Evolutionary conservation across 805 yeast genomes (phyloP), one percentile per base, ranked within the genome.

Genomic region (Grigorovia transvaalensis): DNA sequence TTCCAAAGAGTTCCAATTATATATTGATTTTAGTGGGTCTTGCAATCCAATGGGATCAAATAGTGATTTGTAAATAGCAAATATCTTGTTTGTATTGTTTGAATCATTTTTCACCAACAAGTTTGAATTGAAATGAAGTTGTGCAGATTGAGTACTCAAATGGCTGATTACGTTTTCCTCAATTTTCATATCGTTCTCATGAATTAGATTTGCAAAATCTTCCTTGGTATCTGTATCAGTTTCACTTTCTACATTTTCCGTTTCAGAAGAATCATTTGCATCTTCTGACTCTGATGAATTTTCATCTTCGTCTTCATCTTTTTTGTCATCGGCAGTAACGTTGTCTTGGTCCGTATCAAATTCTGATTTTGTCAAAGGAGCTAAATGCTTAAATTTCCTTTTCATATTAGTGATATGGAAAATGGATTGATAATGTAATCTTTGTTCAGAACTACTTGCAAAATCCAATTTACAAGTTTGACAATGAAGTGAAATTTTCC

Each of bases 141-240:
- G 79, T 0, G 96, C 89, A 0, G 95, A 81, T 58, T 81, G 79
- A 0, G 91, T 82, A 52, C 84, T 80, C 54, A 85, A 61, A 23
- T 44, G 46, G 15, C 51, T 51, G 38, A 65, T 66, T 15, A 54
- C 56, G 33, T 62, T 63, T 15, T 57, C 53, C 45, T 61, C 56
- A 40, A 59, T 60, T 43, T 62, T 60, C 29, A 48, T 57, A 49
- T 53, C 55, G 30, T 53, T 40, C 19, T 18, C 42, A 17, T 29
- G 13, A 6, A 15, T 13, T 20, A 23, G 12, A 7, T n/a, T 57
- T 13, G 9, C 27, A 42, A 27, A 41, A 20, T 20, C 44, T 20
- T 41, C 27, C 9, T 41, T 47, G 15, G 19, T 44, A 55, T 68
- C 2, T 17, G 40, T 45, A 30, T 43, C 46, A 13, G n/a, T 38